Conservation (phyloP, 106 monocot species). For the Vanilla planifolia region DNA sequence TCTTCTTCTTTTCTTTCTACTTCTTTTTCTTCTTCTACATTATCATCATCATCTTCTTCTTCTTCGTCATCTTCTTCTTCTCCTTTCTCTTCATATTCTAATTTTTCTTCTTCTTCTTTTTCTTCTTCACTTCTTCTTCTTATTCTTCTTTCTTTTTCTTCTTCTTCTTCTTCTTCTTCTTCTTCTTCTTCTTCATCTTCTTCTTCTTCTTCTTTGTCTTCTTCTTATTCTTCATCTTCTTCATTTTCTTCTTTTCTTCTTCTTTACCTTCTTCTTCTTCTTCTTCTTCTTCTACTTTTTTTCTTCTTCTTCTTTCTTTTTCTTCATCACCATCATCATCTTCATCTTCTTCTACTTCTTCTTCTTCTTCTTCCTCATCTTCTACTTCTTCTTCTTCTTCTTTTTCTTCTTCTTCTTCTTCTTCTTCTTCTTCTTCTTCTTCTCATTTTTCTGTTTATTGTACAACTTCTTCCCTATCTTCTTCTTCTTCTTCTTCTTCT, state of each 20-base stretch:
- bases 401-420: not conserved
- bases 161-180: not conserved
- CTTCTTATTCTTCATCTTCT: no score
- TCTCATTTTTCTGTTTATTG: no score
- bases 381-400: not conserved
- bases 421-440: no score
- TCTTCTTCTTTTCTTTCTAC: not conserved
- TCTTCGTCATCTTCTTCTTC: no score
- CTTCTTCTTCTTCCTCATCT: no score
- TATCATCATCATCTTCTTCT: no score
- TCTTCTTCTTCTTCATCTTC: not conserved
- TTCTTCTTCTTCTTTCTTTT: not conserved
- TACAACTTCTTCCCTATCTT: not conserved
- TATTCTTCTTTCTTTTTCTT: not conserved
- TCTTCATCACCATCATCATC: no score
- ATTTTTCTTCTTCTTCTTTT: no score
- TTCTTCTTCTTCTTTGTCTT: no score
- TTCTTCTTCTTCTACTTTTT: not conserved
- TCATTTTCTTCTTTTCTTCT: no score
- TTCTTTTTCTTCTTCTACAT: not conserved
- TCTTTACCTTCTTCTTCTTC: not conserved
- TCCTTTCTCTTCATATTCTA: no score
- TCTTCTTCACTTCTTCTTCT: no score
- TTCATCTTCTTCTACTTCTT: not conserved
- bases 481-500: not conserved